Conservation (phyloP, 2,329 filamentous ascomycete species). For the Trichophyton mentagrophytes region DNA sequence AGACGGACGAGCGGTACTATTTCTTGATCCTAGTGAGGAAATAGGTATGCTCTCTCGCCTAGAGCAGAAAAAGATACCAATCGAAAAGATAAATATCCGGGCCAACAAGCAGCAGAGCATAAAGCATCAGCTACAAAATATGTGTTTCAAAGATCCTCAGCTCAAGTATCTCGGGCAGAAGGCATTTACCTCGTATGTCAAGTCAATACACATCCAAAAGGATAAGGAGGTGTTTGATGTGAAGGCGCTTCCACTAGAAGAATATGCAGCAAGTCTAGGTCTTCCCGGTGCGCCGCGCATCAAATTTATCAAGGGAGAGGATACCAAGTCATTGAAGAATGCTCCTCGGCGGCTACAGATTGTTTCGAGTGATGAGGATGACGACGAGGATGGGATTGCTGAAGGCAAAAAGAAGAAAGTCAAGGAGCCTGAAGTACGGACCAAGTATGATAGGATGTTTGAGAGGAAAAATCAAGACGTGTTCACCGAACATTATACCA, state of each 20-base stretch:
- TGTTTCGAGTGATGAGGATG: slow-evolving; percentile 48
- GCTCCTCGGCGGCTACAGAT: slow-evolving; percentile 54
- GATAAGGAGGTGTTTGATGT: slow-evolving; percentile 88
- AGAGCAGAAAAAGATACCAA: slow-evolving; percentile 77
- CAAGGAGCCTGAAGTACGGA: slow-evolving; percentile 63
- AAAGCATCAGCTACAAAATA: slow-evolving; percentile 72
- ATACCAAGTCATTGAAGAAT: slow-evolving; percentile 78
- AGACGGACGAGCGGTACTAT: slow-evolving; percentile 74
- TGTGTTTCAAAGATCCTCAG: slow-evolving; percentile 91
- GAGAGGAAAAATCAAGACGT: slow-evolving; percentile 93
- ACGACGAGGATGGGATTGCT: slow-evolving; percentile 32
- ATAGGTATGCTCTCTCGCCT: slow-evolving; percentile 76
- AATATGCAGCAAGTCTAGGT: slow-evolving; percentile 71
- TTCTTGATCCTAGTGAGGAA: slow-evolving; percentile 86
- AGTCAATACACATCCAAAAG: slow-evolving; percentile 73
- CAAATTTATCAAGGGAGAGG: slow-evolving; percentile 81
- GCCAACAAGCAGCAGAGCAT: slow-evolving; percentile 83
- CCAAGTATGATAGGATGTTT: slow-evolving; percentile 97
- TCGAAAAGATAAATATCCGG: slow-evolving; percentile 74
- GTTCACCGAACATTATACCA: slow-evolving; percentile 83
- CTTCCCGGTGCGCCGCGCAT: slow-evolving; percentile 85
- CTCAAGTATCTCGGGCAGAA: slow-evolving; percentile 94
- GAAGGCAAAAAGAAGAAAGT: slow-evolving; percentile 38
- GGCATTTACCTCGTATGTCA: slow-evolving; percentile 80
- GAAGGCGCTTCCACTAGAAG: slow-evolving; percentile 69